phyloP scores from a whole-genome alignment of 495 filamentous ascomycete species.

The Achaetomiella virescens region DNA sequence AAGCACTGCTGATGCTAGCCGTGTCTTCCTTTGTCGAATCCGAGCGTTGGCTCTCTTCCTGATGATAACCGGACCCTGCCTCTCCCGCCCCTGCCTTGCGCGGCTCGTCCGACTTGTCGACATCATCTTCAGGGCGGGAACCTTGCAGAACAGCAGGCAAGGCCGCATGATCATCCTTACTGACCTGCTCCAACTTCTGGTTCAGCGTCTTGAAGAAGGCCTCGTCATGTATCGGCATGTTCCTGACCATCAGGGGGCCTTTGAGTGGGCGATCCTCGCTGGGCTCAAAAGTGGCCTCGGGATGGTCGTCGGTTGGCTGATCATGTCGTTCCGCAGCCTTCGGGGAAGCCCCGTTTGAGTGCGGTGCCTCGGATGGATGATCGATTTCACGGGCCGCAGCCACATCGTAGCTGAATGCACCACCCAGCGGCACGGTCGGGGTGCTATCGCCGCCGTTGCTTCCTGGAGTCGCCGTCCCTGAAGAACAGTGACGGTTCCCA shows the following conservation, averaged over 20 bases:
- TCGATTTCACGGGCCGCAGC: conserved; percentile 7
- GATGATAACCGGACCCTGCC: background rate
- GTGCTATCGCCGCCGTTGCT: conserved; percentile 38
- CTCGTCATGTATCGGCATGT: conserved; percentile 42
- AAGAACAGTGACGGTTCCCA: conserved; percentile 33
- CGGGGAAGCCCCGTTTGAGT: background rate
- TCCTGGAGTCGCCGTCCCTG: conserved; percentile 29
- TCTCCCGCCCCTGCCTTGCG: conserved; percentile 14
- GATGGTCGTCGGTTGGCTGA: conserved; percentile 17
- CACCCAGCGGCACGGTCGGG: conserved; percentile 28
- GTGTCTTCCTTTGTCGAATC: background rate
- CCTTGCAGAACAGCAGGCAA: conserved; percentile 37
- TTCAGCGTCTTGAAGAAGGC: conserved; percentile 38
- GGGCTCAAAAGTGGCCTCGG: conserved; percentile 21
- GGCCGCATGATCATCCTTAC: conserved; percentile 27
- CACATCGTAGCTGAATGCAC: conserved; percentile 11
- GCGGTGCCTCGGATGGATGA: background rate
- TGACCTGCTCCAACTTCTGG: conserved; percentile 39
- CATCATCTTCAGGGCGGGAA: background rate
- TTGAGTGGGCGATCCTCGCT: conserved; percentile 35
- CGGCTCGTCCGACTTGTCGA: background rate
- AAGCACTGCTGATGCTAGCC: background rate
- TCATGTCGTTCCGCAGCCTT: conserved; percentile 2
- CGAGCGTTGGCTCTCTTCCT: background rate
- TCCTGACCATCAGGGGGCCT: conserved; percentile 40